Base-by-base conservation (phyloP, 768 basidiomycete species). In the Tylopilus intermedius region DNA sequence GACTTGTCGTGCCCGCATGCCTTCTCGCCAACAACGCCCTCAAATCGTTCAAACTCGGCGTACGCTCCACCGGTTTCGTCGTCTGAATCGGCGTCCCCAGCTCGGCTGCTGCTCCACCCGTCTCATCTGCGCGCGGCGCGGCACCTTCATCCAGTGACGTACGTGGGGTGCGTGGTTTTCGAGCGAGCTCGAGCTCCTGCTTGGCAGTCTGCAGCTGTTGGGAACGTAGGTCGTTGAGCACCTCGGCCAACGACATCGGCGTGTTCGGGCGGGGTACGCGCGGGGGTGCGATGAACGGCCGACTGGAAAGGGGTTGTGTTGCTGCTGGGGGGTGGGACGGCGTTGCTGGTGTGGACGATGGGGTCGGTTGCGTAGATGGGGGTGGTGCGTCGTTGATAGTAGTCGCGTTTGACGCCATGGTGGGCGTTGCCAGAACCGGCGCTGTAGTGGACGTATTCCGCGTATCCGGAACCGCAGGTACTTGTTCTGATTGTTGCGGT, bases 231-330 rank as follows among this genome's bases (percentile, higher is more conserved):
- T 45, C 47, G 24, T 69, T 67, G 24, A 67, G 54, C 18, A 24
- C 48, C 1, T 69, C 65, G 4, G 53, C 53, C 13, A 67, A 45
- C 0, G 66, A 54, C 54, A 61, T 51, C 2, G 58, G 55, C 29
- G 56, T 27, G 10, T 30, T 30, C 10, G 56, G 47, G 1, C 47
- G 47, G 13, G 62, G 65, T 1, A 60, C 7, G 29, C 62, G 65
- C 5, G 67, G 65, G 11, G 65, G 65, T 10, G 53, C 55, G 33
- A 67, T 64, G 29, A 58, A 24, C 11, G 54, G 60, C 1, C 40
- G 62, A 10, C 51, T 49, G 8, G 58, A 30, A 0, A 45, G 29
- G 15, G 57, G 27, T 33, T 53, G 59, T 1, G 53, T 45, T 8
- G 48, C 56, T 2, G 50, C 5, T 8, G 38, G 54, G 0, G 49